Evolutionary conservation across 2,329 filamentous ascomycete species (phyloP).

Genomic region (Diaporthe vaccinii): DNA sequence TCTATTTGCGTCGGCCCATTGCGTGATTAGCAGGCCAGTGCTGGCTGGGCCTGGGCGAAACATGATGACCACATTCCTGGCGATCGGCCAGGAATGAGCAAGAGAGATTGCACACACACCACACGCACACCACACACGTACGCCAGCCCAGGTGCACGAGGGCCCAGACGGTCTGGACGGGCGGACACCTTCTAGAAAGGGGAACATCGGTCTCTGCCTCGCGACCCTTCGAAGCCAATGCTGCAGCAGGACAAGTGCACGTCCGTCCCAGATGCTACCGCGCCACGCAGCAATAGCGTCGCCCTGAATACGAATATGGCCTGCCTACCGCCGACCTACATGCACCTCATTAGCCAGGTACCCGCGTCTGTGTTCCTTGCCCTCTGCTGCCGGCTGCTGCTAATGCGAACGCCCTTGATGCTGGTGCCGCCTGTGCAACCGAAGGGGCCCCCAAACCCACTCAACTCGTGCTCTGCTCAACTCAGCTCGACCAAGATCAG

Average conservation of each 20-base stretch:
- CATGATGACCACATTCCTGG: constrained; percentile 22
- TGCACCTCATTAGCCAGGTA: constrained; percentile 26
- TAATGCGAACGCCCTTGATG: constrained; percentile 26
- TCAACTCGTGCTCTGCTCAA: neutral
- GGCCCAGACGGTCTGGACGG: constrained; percentile 1
- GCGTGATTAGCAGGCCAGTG: constrained; percentile 28
- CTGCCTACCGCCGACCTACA: neutral
- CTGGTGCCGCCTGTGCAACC: neutral
- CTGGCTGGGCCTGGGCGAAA: constrained; percentile 27
- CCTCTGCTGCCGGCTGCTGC: neutral
- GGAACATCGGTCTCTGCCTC: neutral
- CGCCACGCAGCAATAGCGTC: constrained; percentile 33
- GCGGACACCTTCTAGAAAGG: constrained; percentile 12
- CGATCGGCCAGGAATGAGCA: constrained; percentile 25
- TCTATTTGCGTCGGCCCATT: constrained; percentile 19
- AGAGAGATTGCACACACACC: constrained; percentile 27
- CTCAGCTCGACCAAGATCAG: neutral
- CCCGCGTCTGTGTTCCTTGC: neutral
- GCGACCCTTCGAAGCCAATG: neutral
- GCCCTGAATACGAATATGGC: constrained; percentile 29
- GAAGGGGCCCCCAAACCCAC: neutral
- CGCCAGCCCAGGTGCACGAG: neutral
- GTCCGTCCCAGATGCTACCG: constrained; percentile 27
- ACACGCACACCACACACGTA: constrained; percentile 11
- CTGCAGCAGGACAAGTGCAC: neutral